Conservation (phyloP, 208 protist genomes). For the Wallacemonas rigidus region DNA sequence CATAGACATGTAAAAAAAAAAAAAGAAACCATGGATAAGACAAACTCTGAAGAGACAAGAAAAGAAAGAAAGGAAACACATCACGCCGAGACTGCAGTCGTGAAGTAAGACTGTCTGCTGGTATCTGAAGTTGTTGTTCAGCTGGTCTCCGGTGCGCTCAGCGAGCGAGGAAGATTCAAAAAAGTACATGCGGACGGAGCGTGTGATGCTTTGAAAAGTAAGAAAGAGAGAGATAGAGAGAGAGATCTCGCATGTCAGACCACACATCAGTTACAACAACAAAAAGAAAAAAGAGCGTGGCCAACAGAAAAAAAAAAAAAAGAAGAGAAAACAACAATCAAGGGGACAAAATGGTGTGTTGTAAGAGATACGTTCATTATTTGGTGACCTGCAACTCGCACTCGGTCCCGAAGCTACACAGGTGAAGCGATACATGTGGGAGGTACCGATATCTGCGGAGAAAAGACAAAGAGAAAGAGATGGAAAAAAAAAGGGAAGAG, state of each 20-base stretch:
- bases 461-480: no score
- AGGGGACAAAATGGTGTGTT: no score
- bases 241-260: background rate
- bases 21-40: background rate
- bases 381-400: no score
- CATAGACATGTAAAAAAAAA: background rate
- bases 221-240: background rate
- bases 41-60: background rate
- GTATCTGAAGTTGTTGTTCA: background rate
- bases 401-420: no score
- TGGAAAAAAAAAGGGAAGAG: background rate
- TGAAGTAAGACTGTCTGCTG: background rate
- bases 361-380: no score
- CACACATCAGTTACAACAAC: background rate
- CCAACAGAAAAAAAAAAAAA: background rate
- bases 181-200: background rate
- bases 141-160: background rate
- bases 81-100: background rate
- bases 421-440: no score
- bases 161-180: background rate
- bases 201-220: constrained; percentile 2
- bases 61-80: constrained; percentile 4
- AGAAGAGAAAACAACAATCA: no score
- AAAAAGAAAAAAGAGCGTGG: background rate
- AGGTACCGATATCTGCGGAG: no score